Conservation (phyloP, 2,329 filamentous ascomycete species). For the Aspergillus udagawae region DNA sequence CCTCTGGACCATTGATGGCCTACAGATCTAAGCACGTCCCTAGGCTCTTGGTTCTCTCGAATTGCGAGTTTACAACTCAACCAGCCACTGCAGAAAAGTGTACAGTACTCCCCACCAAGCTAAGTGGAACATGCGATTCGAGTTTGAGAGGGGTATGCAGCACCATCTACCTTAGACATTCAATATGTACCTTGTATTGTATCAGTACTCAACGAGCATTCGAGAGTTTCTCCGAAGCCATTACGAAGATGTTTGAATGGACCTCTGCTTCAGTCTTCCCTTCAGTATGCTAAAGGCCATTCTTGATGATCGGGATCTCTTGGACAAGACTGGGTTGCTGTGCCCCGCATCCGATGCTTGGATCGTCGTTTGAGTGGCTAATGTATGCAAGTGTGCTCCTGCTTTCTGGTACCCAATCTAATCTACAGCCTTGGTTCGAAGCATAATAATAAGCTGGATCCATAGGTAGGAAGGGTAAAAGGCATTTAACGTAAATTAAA, state of each 20-base stretch:
- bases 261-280: neutral
- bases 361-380: neutral
- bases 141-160: neutral
- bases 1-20: neutral
- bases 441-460: neutral
- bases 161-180: neutral
- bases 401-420: neutral
- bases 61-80: neutral
- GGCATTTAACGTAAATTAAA: neutral
- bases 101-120: neutral
- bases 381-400: neutral
- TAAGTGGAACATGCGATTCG: neutral
- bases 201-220: neutral
- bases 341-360: neutral
- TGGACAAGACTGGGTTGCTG: neutral
- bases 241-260: no score
- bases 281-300: neutral
- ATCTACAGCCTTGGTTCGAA: neutral
- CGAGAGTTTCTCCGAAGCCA: no score
- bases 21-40: neutral
- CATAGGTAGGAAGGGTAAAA: neutral
- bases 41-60: neutral
- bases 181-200: neutral
- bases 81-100: neutral
- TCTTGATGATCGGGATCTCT: neutral